These are phyloP conservation scores for Naganishia friedmannii DNA, from an alignment of 768 basidiomycete genomes.

Conservation along the genomic window DNA sequence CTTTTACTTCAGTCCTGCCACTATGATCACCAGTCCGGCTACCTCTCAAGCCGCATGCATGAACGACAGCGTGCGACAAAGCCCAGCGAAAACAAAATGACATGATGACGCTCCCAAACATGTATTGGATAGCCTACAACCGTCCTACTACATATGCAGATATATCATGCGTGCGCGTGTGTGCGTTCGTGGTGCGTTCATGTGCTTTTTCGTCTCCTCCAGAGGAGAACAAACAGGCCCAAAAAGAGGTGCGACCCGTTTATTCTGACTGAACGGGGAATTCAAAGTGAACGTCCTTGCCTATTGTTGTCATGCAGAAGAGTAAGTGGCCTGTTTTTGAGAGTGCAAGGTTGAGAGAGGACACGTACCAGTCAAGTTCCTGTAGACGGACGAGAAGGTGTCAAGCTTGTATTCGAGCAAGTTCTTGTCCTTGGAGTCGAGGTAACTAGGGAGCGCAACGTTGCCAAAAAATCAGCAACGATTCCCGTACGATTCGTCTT, in stretches of 20 bases:
- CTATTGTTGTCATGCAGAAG: slow-evolving; percentile 69
- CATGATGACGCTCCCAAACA: slow-evolving; percentile 4
- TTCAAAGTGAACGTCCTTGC: slow-evolving; percentile 75
- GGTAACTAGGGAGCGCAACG: slow-evolving; percentile 62
- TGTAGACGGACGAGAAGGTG: slow-evolving; percentile 97
- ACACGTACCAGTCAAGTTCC: slow-evolving; percentile 34
- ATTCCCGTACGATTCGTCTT: neutral
- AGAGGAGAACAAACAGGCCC: neutral
- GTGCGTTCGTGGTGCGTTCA: no score
- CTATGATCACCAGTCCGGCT: neutral
- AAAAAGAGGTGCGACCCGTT: slow-evolving; percentile 11
- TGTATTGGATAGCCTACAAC: slow-evolving; percentile 26
- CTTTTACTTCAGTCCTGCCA: no score
- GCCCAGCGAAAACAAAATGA: slow-evolving; percentile 3
- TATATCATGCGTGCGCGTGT: neutral
- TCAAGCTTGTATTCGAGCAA: slow-evolving; percentile 99
- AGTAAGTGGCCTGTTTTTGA: neutral
- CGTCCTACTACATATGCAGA: slow-evolving; percentile 27
- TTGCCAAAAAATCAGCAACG: neutral
- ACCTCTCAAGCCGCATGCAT: neutral
- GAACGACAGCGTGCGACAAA: neutral
- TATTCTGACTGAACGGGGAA: slow-evolving; percentile 34
- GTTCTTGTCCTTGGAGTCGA: slow-evolving; percentile 96
- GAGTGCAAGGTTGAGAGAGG: neutral
- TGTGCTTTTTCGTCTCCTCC: slow-evolving; percentile 2